Evolutionary conservation across 1,284 basidiomycete species (phyloP), one percentile per base, ranked within the genome.

Genomic region (Apiotrichum brassicae): DNA sequence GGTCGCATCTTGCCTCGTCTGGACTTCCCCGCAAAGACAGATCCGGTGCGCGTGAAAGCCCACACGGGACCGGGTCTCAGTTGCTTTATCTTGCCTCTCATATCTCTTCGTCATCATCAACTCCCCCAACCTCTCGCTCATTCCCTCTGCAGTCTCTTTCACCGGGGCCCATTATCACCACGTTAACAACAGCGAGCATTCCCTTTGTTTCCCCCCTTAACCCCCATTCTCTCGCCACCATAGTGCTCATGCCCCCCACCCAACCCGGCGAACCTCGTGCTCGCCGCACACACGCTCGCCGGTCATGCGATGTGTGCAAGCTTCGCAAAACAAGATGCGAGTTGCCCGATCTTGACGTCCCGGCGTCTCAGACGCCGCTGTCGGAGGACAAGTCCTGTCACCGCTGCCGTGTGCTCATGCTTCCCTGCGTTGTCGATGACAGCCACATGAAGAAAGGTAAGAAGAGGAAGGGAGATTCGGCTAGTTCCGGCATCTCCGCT

Each of bases 271-370:
- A 57, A 43, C 52, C 59, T 12, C 48, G 62, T 32, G 66, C 67
- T 2, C 65, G 66, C 36, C 56, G 69, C 23, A 71, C 69, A 7
- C 69, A 71, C 46, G 69, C 69, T 12, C 49, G 68, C 25, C 62
- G 69, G 6, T 68, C 66, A 8, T 71, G 69, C 54, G 64, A 66
- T 37, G 52, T 68, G 13, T 71, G 69, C 51, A 71, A 70, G 51
- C 53, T 71, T 24, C 63, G 69, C 22, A 71, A 71, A 48, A 70
- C 68, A 7, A 51, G 69, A 19, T 71, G 69, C 56, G 69, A 71
- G 50, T 49, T 71, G 18, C 69, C 69, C 8, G 69, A 71, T 51
- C 59, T 70, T 36, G 64, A 69, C 25, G 56, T 71, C 13, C 60
- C 63, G 3, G 62, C 68, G 0, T 59, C 61, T 0, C 39, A 61